Evolutionary conservation across 306 rosid genomes (phyloP).

Genomic region (Fragaria vesca): DNA sequence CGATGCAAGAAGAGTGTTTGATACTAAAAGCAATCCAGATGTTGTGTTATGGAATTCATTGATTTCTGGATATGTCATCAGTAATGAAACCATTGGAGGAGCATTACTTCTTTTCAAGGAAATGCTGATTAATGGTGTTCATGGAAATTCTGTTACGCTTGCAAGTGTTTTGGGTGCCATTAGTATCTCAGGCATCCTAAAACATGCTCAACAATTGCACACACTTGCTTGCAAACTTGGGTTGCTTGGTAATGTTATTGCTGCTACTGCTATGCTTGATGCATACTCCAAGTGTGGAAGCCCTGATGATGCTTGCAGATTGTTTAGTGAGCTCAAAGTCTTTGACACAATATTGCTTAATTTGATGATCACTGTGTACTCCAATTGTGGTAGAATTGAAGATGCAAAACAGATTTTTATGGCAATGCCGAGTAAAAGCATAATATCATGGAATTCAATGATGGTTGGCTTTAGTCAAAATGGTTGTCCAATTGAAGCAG

Average conservation of each 20-base stretch:
- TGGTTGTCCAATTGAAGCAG: slow-evolving; percentile 57
- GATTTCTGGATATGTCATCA: slow-evolving; percentile 63
- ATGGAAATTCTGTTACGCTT: slow-evolving; percentile 50
- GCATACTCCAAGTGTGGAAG: slow-evolving; percentile 68
- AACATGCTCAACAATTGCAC: slow-evolving; percentile 56
- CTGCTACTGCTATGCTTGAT: slow-evolving; percentile 69
- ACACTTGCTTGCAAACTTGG: slow-evolving; percentile 57
- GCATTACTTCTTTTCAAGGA: slow-evolving; percentile 53
- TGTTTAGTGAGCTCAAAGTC: slow-evolving; percentile 58
- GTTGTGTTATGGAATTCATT: slow-evolving; percentile 64
- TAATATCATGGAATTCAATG: slow-evolving; percentile 85
- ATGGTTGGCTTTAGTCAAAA: slow-evolving; percentile 66
- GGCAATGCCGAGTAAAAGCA: slow-evolving; percentile 52
- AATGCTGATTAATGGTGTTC: slow-evolving; percentile 54
- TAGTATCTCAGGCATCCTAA: slow-evolving; percentile 38
- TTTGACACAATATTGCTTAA: slow-evolving; percentile 65
- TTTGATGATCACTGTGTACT: slow-evolving; percentile 69
- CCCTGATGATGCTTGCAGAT: slow-evolving; percentile 61
- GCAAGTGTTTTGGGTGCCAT: slow-evolving; percentile 59
- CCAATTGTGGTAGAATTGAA: slow-evolving; percentile 65
- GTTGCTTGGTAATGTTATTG: slow-evolving; percentile 42
- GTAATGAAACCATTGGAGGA: slow-evolving; percentile 52
- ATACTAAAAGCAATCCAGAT: slow-evolving; percentile 41
- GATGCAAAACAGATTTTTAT: slow-evolving; percentile 62
- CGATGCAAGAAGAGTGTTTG: slow-evolving; percentile 68